phyloP scores from a whole-genome alignment of 768 basidiomycete genomes.

The Tremella yokohamensis region DNA sequence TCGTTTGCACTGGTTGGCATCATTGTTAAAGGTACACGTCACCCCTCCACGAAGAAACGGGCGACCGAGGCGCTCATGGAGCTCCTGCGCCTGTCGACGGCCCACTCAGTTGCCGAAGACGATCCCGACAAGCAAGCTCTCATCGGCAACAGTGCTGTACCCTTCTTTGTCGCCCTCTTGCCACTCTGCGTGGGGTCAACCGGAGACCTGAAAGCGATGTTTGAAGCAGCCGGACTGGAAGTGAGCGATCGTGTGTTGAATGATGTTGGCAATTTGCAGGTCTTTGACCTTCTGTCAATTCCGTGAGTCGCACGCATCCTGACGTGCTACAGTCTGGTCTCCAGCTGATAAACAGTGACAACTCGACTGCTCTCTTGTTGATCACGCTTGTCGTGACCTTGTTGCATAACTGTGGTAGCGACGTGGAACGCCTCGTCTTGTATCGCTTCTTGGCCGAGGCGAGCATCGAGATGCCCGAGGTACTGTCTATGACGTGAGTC shows the following conservation, averaged over 20 bases:
- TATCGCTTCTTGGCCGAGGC: constrained; percentile 73
- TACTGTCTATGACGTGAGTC: constrained; percentile 68
- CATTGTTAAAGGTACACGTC: constrained; percentile 81
- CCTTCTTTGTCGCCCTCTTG: constrained; percentile 40
- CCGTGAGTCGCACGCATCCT: constrained; percentile 41
- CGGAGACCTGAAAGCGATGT: constrained; percentile 60
- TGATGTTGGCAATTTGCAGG: constrained; percentile 13
- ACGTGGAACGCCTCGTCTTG: constrained; percentile 74
- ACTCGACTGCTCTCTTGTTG: constrained; percentile 65
- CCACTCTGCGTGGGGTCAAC: constrained; percentile 29
- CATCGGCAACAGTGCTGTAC: constrained; percentile 16
- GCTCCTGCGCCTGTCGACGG: constrained; percentile 47
- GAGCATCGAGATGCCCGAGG: constrained; percentile 65
- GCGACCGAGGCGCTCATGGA: constrained; percentile 58
- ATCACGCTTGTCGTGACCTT: constrained; percentile 74
- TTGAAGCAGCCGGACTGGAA: constrained; percentile 61
- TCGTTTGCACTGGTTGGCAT: constrained; percentile 77
- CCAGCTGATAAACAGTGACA: constrained; percentile 52
- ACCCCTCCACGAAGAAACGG: constrained; percentile 59
- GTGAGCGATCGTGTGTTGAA: constrained; percentile 48
- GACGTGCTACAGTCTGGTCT: neutral
- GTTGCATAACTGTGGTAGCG: constrained; percentile 68
- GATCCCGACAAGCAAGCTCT: neutral
- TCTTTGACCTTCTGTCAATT: constrained; percentile 29
- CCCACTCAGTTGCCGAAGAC: constrained; percentile 11